These are phyloP conservation scores for Lyophyllum decastes DNA, from an alignment of 768 basidiomycete species.

Conservation along the genomic window DNA sequence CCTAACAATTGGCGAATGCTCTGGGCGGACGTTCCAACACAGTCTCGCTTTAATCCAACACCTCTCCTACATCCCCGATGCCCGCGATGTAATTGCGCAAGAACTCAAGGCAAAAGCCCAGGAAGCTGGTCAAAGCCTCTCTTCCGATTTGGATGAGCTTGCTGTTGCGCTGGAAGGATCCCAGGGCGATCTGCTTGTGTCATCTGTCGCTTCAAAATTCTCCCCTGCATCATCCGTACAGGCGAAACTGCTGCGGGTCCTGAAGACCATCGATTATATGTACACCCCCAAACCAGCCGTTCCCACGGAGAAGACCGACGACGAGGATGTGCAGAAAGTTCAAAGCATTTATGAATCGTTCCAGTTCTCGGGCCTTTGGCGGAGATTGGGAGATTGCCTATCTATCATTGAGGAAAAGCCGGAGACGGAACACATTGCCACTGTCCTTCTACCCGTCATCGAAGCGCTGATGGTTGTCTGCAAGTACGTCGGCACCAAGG, in stretches of 20 bases:
- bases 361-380: conserved; percentile 88
- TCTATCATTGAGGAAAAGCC: conserved; percentile 78
- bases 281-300: conserved; percentile 62
- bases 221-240: conserved; percentile 93
- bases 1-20: conserved; percentile 96
- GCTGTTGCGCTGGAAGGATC: conserved; percentile 59
- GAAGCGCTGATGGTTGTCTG: conserved; percentile 98
- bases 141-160: conserved; percentile 78
- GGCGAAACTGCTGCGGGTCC: conserved; percentile 91
- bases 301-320: conserved; percentile 35
- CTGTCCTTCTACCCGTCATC: conserved; percentile 90
- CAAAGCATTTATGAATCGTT: conserved; percentile 90
- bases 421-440: conserved; percentile 85
- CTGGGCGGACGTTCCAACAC: conserved; percentile 93
- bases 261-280: conserved; percentile 99
- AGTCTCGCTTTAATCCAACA: conserved; percentile 92
- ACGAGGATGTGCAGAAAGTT: conserved; percentile 76
- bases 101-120: conserved; percentile 88
- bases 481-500: conserved; percentile 84
- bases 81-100: conserved; percentile 84
- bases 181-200: conserved; percentile 56
- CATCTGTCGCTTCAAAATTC: conserved; percentile 83
- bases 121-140: conserved; percentile 78
- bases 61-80: conserved; percentile 84
- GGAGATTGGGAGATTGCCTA: conserved; percentile 86